phyloP scores from a whole-genome alignment of 306 rosid genomes.

The Cucurbita argyrosperma region DNA sequence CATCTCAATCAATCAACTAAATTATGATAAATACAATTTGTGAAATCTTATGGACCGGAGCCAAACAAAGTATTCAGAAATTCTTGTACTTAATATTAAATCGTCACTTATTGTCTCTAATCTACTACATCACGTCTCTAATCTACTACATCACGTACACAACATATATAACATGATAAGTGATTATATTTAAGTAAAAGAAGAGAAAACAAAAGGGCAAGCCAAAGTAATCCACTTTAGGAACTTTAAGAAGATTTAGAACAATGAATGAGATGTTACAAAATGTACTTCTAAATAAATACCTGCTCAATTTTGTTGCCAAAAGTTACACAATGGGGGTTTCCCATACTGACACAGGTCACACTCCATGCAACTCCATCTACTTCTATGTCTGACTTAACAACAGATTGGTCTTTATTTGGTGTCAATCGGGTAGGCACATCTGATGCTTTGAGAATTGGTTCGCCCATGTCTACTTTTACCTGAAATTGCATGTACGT shows the following conservation, averaged over 20 bases:
- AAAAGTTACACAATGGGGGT: conserved; percentile 80
- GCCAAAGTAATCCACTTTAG: neutral
- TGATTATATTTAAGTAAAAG: neutral
- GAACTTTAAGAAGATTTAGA: neutral
- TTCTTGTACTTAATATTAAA: neutral
- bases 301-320: conserved; percentile 56
- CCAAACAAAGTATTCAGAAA: neutral
- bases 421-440: conserved; percentile 60
- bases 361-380: conserved; percentile 80
- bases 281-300: neutral
- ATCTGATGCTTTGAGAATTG: conserved; percentile 65
- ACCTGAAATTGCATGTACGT: conserved; percentile 38
- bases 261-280: neutral
- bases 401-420: conserved; percentile 44
- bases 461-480: conserved; percentile 95
- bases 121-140: neutral
- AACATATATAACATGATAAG: neutral
- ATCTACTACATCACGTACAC: neutral
- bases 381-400: conserved; percentile 49
- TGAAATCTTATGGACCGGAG: neutral
- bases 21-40: neutral
- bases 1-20: neutral
- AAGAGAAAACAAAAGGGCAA: neutral
- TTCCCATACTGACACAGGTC: conserved; percentile 97
- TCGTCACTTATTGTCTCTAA: neutral